Evolutionary conservation across 2,329 filamentous ascomycete species (phyloP), one percentile per base, ranked within the genome.

Genomic region (Acrocalymma vagum): DNA sequence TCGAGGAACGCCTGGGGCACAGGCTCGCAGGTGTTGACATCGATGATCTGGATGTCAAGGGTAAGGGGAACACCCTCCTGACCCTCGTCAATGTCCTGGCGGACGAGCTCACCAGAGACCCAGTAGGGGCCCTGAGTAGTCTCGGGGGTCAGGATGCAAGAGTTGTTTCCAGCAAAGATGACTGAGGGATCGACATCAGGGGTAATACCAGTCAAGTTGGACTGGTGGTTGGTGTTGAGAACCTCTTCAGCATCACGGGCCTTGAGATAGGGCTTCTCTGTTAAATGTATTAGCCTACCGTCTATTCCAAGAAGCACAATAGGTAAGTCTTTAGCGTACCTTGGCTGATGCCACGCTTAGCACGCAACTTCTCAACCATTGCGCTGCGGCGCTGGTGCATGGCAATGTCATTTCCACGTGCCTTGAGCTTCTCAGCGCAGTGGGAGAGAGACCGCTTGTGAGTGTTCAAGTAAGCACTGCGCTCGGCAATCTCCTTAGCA

Each of bases 31-130:
- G 78, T 81, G 29, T 73, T 67, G 23, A 79, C 71, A 45, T 83
- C 79, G 36, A 82, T 71, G 38, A 82, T 69, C 59, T 82, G 79
- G 46, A 79, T 72, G 51, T 80, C 78, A 9, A 81, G 60, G 3
- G 72, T 72, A 24, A 81, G 60, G 15, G 72, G 70, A 16, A 83
- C 67, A 31, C 79, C 80, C 7, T 54, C 46, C 55, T 81, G 70
- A 10, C 66, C 64, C 29, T 80, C 77, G 11, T 66, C 70, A 24
- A 82, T 62, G 49, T 82, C 65, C 20, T 68, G 48, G 17, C 79
- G 74, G 42, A 82, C 60, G 34, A 74, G 70, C 56, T 82, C 78
- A 20, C 79, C 80, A 14, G 67, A 57, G 31, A 82, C 76, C 60
- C 62, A 70, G 51, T 69, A 71, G 3, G 65, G 62, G 13, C 62